Evolutionary conservation across 305 asterid genomes (phyloP).

Genomic region (Plantago coronopus): DNA sequence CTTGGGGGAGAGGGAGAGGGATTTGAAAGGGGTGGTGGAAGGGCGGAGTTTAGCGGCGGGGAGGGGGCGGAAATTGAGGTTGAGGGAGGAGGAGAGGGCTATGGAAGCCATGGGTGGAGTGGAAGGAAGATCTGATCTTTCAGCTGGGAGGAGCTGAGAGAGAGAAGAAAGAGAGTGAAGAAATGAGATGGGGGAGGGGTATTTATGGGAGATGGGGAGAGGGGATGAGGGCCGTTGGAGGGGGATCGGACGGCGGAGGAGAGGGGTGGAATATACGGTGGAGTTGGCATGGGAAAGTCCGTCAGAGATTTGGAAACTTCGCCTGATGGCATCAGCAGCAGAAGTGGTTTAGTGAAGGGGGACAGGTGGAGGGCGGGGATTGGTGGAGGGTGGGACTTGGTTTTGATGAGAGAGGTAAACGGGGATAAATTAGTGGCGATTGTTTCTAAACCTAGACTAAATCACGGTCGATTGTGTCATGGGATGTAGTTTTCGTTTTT

Average conservation of each 20-base stretch:
- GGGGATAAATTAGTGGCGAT: no score
- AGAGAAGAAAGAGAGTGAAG: neutral
- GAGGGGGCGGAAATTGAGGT: conserved; percentile 54
- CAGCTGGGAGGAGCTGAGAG: neutral
- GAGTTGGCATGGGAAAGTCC: conserved; percentile 9
- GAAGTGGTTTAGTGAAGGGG: neutral
- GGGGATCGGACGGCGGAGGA: conserved; percentile 20
- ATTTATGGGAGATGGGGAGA: neutral
- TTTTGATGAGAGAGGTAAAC: neutral
- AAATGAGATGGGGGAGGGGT: conserved; percentile 4
- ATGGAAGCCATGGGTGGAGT: conserved; percentile 43
- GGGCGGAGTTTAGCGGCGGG: conserved; percentile 23
- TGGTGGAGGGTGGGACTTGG: conserved; percentile 1
- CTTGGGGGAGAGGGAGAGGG: conserved; percentile 20
- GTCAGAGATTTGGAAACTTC: conserved; percentile 27
- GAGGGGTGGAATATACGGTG: conserved; percentile 36
- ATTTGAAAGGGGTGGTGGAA: conserved; percentile 15
- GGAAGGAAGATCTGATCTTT: conserved; percentile 23
- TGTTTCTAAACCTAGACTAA: no score
- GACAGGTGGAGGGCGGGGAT: neutral
- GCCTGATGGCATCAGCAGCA: neutral
- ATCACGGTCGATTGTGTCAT: no score
- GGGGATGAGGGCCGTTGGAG: conserved; percentile 25
- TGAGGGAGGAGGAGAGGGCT: conserved; percentile 48
- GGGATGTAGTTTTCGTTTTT: no score